phyloP scores from a whole-genome alignment of 495 filamentous ascomycete genomes.

The Aspergillus taichungensis region DNA sequence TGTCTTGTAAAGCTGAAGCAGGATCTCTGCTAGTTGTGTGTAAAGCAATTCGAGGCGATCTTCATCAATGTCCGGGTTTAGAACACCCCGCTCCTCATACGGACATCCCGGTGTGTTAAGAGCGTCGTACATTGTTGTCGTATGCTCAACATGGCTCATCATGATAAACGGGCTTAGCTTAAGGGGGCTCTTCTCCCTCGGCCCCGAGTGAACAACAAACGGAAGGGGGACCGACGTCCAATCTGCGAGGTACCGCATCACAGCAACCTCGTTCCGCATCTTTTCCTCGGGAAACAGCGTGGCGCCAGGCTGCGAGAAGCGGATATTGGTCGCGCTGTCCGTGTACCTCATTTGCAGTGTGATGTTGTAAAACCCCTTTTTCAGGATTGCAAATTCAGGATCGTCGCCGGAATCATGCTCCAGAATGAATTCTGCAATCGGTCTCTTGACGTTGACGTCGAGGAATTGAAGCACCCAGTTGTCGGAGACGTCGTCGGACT shows the following conservation, averaged over 20 bases:
- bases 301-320: too few relatives aligned
- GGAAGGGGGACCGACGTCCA: constrained; percentile 31
- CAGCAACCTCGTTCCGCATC: constrained; percentile 30
- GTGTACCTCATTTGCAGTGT: too few relatives aligned
- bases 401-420: too few relatives aligned
- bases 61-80: constrained; percentile 23
- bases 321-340: too few relatives aligned
- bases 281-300: constrained; percentile 18
- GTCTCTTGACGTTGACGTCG: too few relatives aligned
- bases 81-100: constrained; percentile 7
- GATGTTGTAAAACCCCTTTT: too few relatives aligned
- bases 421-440: too few relatives aligned
- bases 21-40: constrained; percentile 20
- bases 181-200: constrained; percentile 12
- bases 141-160: constrained; percentile 34
- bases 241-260: constrained; percentile 30
- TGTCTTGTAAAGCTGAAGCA: constrained; percentile 25
- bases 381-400: too few relatives aligned
- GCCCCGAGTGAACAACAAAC: constrained; percentile 25
- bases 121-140: constrained; percentile 17
- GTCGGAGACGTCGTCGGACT: too few relatives aligned
- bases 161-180: constrained; percentile 19
- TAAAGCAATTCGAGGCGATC: constrained; percentile 23
- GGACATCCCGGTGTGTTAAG: constrained; percentile 17
- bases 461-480: too few relatives aligned